Evolutionary conservation across 805 yeast species (phyloP), one percentile per base, ranked within the genome.

Genomic region (Wickerhamiella qilinensis): DNA sequence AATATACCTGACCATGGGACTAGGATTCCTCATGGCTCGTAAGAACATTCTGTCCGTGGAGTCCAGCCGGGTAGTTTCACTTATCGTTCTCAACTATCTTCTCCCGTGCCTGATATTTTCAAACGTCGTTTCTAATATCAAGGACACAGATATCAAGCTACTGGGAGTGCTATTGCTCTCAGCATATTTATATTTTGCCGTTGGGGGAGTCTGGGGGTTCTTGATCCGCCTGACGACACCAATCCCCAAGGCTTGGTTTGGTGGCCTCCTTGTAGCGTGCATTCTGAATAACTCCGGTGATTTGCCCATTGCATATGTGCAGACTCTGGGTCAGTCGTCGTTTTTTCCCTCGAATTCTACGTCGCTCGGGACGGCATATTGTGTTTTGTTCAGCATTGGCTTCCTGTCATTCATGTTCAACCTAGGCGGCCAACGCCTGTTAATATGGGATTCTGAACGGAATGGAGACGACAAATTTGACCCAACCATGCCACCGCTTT

Each of bases 231-330:
- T 65, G 19, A 47, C 65, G 1, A 66, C 82, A 2, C 74, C 74
- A 4, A 70, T 73, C 4, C 93, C 94, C 3, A 68, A 67, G 42
- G 58, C 68, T 29, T 83, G 93, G 88, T 59, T 68, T 20, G 91
- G 93, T 38, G 93, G 94, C 0, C 53, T 77, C 16, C 44, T 78
- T 5, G 67, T 77, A 21, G 83, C 80, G 8, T 84, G 88, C 0
- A 62, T 79, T 22, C 72, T 82, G 51, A 86, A 85, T 33, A 83
- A 83, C 51, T 73, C 78, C 33, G 72, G 85, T 14, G 94, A 83
- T 58, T 63, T 83, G 40, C 94, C 94, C 0, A 79, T 83, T 47
- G 93, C 94, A 0, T 84, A 83, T 47, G 63, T 62, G 9, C 54
- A 60, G 37, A 77, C 88, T 2, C 59, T 83, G 51, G 76, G 80